Evolutionary conservation across 2,329 filamentous ascomycete genomes (phyloP), one percentile per base, ranked within the genome.

Genomic region (Aspergillus sergii): DNA sequence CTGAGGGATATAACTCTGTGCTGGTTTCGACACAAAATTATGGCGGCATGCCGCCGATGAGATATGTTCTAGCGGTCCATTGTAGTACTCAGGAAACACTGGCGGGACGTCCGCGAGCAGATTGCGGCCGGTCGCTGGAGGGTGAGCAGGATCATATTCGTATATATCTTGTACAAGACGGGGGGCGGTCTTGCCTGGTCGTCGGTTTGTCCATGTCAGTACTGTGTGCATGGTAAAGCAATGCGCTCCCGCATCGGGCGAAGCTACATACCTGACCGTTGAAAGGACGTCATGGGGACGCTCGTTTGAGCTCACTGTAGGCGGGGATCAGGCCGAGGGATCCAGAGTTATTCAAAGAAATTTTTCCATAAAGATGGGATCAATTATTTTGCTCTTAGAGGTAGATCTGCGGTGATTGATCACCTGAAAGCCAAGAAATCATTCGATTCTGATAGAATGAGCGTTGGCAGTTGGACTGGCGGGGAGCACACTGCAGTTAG

Each of bases 71-170:
- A 69, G 73, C n/a, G 75, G 74, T 21, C 74, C 73, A 62, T 74
- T 71, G 60, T 76, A 73, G 36, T 69, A 57, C 46, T 77, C 67
- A 55, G 73, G 69, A 69, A 82, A 85, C n/a, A 82, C 80, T 8
- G 85, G 85, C 51, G 88, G 85, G 28, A 84, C 77, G 64, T 87
- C 83, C 48, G 84, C 83, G 54, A 91, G 83, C 57, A 89, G 75
- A 71, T 88, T 87, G 66, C 81, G 81, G 60, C 81, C 82, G 36
- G 74, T 75, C 21, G 69, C 68, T 60, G 76, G 71, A 26, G 79
- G 78, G 67, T 84, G 82, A 70, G 71, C 70, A 32, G 77, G 74
- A 67, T 81, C 79, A 65, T 83, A 82, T 62, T 79, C 74, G 34
- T 79, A 68, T 45, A 84, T 68, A 72, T 84, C 82, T 56, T 78